phyloP scores from a whole-genome alignment of 2,329 filamentous ascomycete species.

The Calycina herbarum region DNA sequence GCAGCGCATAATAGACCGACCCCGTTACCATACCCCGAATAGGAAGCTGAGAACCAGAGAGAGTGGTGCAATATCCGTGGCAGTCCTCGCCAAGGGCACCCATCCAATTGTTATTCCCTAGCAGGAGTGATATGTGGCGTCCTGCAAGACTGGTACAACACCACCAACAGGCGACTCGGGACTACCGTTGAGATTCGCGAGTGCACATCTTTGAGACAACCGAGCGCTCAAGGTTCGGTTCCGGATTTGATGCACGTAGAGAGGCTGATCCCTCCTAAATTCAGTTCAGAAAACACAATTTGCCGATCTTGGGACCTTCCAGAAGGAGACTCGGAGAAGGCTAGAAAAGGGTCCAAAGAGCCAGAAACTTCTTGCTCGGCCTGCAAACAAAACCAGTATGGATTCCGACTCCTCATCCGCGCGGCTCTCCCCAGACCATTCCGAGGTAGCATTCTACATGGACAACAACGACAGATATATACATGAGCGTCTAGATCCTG shows the following conservation, averaged over 20 bases:
- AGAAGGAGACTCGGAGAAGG: slow-evolving; percentile 13
- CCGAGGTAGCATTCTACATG: slow-evolving; percentile 18
- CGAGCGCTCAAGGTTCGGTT: neutral
- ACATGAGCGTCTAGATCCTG: slow-evolving; percentile 24
- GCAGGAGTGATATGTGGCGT: slow-evolving; percentile 8
- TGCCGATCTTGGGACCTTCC: too few species aligned
- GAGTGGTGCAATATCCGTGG: slow-evolving; percentile 5
- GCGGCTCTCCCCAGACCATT: neutral
- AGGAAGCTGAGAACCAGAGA: slow-evolving; percentile 21
- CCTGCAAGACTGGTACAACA: slow-evolving; percentile 8
- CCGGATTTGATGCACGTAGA: slow-evolving; percentile 7
- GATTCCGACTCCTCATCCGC: neutral
- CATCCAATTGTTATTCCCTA: neutral
- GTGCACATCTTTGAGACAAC: slow-evolving; percentile 6
- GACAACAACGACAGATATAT: slow-evolving; percentile 27
- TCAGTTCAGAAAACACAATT: neutral
- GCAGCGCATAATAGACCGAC: slow-evolving; percentile 6
- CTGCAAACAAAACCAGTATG: slow-evolving; percentile 13
- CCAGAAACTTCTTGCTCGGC: neutral
- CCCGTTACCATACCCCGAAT: slow-evolving; percentile 12
- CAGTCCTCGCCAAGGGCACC: slow-evolving; percentile 1
- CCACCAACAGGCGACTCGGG: neutral
- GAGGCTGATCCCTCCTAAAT: slow-evolving; percentile 7
- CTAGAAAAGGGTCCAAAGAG: too few species aligned
- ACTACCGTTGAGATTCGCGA: slow-evolving; percentile 11